Base-by-base conservation (phyloP, 2,329 filamentous ascomycete genomes). In the Xylariales sp. region DNA sequence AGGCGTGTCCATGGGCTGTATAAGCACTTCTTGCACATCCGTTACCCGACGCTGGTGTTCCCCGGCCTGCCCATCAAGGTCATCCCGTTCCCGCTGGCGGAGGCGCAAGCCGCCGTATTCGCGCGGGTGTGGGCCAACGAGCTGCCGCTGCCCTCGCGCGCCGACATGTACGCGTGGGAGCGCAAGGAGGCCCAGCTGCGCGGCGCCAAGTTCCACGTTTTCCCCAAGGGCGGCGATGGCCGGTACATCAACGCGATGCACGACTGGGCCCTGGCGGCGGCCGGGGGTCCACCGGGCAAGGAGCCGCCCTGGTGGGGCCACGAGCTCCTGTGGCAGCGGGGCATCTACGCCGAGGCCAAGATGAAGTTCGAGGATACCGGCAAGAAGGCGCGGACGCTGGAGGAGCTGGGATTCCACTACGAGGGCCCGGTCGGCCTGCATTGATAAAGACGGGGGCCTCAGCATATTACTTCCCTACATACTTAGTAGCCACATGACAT, bases 61-160 rank as follows among this genome's bases (percentile, higher is more conserved):
- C 72, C 85, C 0, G 79, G 77, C 0, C 67, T 96, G 27, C 82
- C 85, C 13, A 83, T 89, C 55, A 85, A 84, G 48, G 78, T 93
- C n/a, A 84, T 94, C n/a, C 91, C 91, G 0, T 95, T 95, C 56
- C 83, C 87, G 0, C 52, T 93, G 1, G 74, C 82, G 0, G 88
- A 96, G 63, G 80, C 78, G 5, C 90, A 96, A 60, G 80, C 81
- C 1, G 84, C 89, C 0, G 76, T 87, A 1, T 70, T 94, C 31
- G 79, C 89, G 3, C 78, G 87, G 1, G 74, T 90, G 0, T 95
- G 87, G 76, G 78, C 87, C 1, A 84, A 85, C 23, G 66, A 77
- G 1, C 65, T 95, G 1, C 45, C 62, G 0, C 65, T 95, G 7
- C 89, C 89, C 1, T 54, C 75, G 0, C 57, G 56, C 2, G 55